Conservation (phyloP, 495 filamentous ascomycete species). For the Oleoguttula mirabilis region DNA sequence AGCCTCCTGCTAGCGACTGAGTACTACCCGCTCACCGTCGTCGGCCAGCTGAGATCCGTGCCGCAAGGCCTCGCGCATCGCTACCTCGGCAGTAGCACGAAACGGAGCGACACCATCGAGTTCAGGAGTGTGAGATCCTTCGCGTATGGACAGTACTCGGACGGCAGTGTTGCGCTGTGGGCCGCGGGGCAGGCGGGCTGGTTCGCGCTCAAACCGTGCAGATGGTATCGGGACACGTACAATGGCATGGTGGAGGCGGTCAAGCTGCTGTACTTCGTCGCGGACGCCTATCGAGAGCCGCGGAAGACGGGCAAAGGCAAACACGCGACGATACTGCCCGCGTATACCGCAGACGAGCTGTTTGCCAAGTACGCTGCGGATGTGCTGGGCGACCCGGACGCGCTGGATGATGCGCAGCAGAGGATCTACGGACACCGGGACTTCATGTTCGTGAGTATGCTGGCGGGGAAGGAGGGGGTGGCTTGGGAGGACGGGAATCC, state of each 20-base stretch:
- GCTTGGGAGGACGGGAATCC: constrained; percentile 41
- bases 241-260: constrained; percentile 57
- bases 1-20: constrained; percentile 43
- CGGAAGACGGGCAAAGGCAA: constrained; percentile 16
- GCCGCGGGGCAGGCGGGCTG: constrained; percentile 66
- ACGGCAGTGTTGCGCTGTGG: constrained; percentile 56
- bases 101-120: constrained; percentile 42
- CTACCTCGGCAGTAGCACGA: neutral
- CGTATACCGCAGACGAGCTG: constrained; percentile 20
- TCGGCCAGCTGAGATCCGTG: constrained; percentile 26
- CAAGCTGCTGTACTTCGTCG: constrained; percentile 55
- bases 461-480: constrained; percentile 42
- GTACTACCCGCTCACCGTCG: constrained; percentile 43
- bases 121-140: constrained; percentile 51
- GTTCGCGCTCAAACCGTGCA: constrained; percentile 58
- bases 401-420: constrained; percentile 36
- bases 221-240: constrained; percentile 48
- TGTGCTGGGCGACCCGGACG: constrained; percentile 17
- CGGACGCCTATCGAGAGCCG: constrained; percentile 34
- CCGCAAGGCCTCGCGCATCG: constrained; percentile 1
- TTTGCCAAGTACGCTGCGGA: constrained; percentile 27
- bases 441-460: constrained; percentile 48
- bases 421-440: constrained; percentile 42
- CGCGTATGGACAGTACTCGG: constrained; percentile 55
- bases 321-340: constrained; percentile 4